Evolutionary conservation across 169 alveolate genomes (phyloP).

Genomic region (Plasmodium berghei): DNA sequence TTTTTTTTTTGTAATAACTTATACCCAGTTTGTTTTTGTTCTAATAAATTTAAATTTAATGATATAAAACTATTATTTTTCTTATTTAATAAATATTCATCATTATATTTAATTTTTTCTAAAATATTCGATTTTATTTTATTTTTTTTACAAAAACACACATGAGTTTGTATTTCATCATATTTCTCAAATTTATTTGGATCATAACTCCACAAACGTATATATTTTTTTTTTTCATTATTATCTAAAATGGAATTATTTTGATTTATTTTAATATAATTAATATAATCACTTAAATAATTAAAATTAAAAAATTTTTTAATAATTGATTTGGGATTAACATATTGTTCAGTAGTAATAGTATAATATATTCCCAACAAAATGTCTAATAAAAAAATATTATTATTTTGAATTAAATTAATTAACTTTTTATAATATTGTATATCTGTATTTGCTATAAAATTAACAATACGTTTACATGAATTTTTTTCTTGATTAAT

Average conservation of each 20-base stretch:
- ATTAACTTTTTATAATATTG: constrained; percentile 41
- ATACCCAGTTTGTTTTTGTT: neutral
- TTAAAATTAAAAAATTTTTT: constrained; percentile 45
- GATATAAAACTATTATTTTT: too few relatives aligned
- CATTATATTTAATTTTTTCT: too few relatives aligned
- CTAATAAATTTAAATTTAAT: too few relatives aligned
- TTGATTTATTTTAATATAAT: constrained; percentile 18
- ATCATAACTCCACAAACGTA: neutral
- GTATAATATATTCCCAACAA: constrained; percentile 19
- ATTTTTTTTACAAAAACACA: too few relatives aligned
- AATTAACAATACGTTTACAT: neutral
- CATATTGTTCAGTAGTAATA: neutral
- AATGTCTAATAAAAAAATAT: constrained; percentile 45
- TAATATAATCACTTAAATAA: constrained; percentile 27
- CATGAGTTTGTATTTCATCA: too few relatives aligned
- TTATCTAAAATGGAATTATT: neutral
- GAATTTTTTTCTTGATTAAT: neutral
- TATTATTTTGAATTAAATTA: constrained; percentile 6
- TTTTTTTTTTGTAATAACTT: neutral
- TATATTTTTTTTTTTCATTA: neutral
- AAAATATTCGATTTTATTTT: too few relatives aligned
- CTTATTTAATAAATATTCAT: too few relatives aligned
- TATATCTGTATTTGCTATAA: constrained; percentile 29
- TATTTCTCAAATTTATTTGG: too few relatives aligned
- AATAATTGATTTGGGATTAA: neutral